Evolutionary conservation across 2,329 filamentous ascomycete species (phyloP), one percentile per base, ranked within the genome.

Genomic region (Aspergillus japonicus): DNA sequence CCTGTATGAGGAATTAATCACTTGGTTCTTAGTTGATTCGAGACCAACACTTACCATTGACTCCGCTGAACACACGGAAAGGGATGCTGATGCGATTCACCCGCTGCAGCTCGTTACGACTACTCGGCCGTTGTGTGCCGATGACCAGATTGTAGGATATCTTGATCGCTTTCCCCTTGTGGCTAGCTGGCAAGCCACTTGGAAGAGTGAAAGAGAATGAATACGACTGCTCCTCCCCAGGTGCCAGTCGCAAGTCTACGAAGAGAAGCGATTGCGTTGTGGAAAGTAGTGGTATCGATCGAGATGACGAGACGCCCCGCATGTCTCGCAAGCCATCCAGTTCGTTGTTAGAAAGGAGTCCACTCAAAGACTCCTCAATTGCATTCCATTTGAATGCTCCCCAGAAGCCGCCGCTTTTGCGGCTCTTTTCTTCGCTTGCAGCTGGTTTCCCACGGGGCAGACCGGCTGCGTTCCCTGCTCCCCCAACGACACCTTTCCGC

Each of bases 211-310:
- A 97, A 1, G 87, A 85, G 74, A 97, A 99, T 53, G 90, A 91
- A 70, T 90, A 99, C 51, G 88, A 89, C 67, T 86, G 89, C 74
- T 92, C 96, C 77, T 99, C 92, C 1, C 94, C 95, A 0, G 95
- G 93, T 6, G 85, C 88, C 23, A 99, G 83, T 68, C 89, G 87
- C 58, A 99, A 80, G 74, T 99, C 93, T 56, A 99, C 95, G 74
- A 99, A 99, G 12, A 99, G 80, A 62, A 99, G 91, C 2, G 92
- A 96, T 77, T 98, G 95, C 1, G 94, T 93, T 5, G 94, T 98
- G 16, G 91, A 95, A n/a, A 99, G 82, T 50, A 99, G 80, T 0
- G 95, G 95, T 48, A 99, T 89, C 2, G 91, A 89, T 72, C 92
- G 93, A 33, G 92, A 90, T 73, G 89, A 95, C 26, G 89, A 90